Conservation (phyloP, 1,284 basidiomycete species). For the Melampsora americana region DNA sequence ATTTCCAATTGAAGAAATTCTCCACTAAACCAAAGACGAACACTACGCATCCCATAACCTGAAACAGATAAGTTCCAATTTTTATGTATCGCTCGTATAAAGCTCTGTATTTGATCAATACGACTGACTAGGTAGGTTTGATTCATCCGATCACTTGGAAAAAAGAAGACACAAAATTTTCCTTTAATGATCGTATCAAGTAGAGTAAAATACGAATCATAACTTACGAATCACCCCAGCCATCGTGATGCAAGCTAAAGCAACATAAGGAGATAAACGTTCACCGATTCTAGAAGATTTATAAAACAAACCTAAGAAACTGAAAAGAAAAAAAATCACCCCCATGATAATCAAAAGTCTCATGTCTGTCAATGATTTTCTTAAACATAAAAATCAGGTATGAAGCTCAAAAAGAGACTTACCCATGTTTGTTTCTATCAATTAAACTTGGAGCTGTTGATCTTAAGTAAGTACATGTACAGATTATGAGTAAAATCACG, state of each 20-base stretch:
- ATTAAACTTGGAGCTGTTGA: constrained; percentile 82
- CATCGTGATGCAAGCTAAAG: constrained; percentile 75
- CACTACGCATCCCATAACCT: too few species aligned
- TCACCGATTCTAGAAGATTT: constrained; percentile 88
- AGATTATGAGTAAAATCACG: constrained; percentile 87
- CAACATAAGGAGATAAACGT: constrained; percentile 76
- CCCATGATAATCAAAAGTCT: background rate
- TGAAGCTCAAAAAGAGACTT: background rate
- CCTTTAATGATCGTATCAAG: too few species aligned
- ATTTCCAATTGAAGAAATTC: too few species aligned
- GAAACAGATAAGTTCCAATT: too few species aligned
- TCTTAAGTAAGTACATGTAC: constrained; percentile 94
- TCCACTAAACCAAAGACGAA: too few species aligned
- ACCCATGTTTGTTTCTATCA: constrained; percentile 91
- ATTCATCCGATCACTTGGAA: too few species aligned
- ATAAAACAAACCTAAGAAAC: constrained; percentile 85
- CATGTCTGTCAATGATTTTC: background rate
- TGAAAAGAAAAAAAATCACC: constrained; percentile 54
- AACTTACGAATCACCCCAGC: constrained; percentile 63
- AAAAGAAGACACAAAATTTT: background rate
- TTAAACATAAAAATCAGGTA: too few species aligned
- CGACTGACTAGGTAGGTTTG: too few species aligned
- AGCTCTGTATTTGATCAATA: too few species aligned
- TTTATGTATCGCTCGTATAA: too few species aligned
- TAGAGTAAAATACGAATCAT: constrained; percentile 48